Conservation (phyloP, 148 eudicot genomes). For the Cornus suecica region DNA sequence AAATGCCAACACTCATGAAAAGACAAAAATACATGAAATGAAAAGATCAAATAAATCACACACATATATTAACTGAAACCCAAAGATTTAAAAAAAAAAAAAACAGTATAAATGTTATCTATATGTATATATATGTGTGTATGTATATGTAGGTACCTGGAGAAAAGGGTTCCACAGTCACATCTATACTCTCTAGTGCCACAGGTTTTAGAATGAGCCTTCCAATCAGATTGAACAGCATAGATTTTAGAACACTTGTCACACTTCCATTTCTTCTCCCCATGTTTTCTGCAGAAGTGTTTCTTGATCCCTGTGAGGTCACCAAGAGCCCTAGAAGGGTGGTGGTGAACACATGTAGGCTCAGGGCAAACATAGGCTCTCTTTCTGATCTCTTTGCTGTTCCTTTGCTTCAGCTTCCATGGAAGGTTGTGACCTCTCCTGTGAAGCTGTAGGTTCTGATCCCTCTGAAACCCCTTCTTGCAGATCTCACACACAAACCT, state of each 20-base stretch:
- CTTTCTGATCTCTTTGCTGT: constrained; percentile 39
- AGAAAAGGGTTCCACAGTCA: constrained; percentile 87
- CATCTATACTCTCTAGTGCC: constrained; percentile 80
- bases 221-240: constrained; percentile 87
- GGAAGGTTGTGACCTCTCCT: constrained; percentile 81
- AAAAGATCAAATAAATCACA: background rate
- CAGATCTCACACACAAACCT: constrained; percentile 79
- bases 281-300: constrained; percentile 74
- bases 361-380: constrained; percentile 78
- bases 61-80: background rate
- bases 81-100: constrained; percentile 20
- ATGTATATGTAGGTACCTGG: constrained; percentile 41
- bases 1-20: background rate
- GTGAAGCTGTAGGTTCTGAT: constrained; percentile 73
- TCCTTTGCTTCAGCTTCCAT: constrained; percentile 78
- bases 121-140: no score
- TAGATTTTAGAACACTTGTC: constrained; percentile 72
- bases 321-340: constrained; percentile 75
- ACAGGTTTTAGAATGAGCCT: constrained; percentile 77
- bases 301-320: constrained; percentile 86
- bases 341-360: constrained; percentile 65
- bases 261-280: constrained; percentile 75
- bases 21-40: background rate
- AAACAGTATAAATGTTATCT: no score
- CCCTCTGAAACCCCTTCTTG: constrained; percentile 86